phyloP scores from a whole-genome alignment of 371 early-diverging fungal species.

The Rhizomucor miehei region DNA sequence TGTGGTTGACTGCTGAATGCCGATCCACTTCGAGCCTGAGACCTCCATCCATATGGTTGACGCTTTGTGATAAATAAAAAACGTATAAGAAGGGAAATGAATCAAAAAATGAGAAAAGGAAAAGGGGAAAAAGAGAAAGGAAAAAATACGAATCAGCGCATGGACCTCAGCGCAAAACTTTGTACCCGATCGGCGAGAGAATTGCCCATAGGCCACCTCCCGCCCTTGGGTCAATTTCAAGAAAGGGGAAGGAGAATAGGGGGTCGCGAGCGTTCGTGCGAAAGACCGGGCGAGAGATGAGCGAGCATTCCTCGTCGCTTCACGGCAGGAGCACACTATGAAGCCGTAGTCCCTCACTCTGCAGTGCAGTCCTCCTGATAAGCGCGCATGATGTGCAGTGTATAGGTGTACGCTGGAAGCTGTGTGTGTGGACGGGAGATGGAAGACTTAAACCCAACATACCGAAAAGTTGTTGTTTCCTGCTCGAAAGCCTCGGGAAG shows the following conservation, averaged over 20 bases:
- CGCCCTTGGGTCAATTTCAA: too few relatives aligned
- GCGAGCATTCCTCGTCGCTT: too few relatives aligned
- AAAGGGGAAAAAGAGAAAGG: neutral
- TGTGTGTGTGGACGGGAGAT: constrained; percentile 1
- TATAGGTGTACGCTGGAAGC: constrained; percentile 5
- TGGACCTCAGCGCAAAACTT: neutral
- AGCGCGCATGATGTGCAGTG: neutral
- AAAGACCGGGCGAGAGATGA: too few relatives aligned
- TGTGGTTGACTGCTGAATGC: neutral
- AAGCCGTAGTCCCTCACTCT: too few relatives aligned
- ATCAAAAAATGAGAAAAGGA: neutral
- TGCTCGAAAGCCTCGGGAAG: constrained; percentile 14
- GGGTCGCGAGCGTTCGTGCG: too few relatives aligned
- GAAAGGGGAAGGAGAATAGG: too few relatives aligned
- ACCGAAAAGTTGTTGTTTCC: constrained; percentile 22
- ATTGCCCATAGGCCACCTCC: too few relatives aligned
- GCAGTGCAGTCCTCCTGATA: too few relatives aligned
- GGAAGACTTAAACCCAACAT: constrained; percentile 13
- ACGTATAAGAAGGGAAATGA: neutral
- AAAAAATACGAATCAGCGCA: neutral
- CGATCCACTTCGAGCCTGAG: constrained; percentile 3
- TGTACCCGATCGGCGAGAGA: too few relatives aligned
- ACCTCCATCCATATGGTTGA: constrained; percentile 12
- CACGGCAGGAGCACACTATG: too few relatives aligned
- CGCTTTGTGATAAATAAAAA: constrained; percentile 8